These are phyloP conservation scores for Geotrichum ghanense DNA, from an alignment of 805 yeast species.

Conservation along the genomic window DNA sequence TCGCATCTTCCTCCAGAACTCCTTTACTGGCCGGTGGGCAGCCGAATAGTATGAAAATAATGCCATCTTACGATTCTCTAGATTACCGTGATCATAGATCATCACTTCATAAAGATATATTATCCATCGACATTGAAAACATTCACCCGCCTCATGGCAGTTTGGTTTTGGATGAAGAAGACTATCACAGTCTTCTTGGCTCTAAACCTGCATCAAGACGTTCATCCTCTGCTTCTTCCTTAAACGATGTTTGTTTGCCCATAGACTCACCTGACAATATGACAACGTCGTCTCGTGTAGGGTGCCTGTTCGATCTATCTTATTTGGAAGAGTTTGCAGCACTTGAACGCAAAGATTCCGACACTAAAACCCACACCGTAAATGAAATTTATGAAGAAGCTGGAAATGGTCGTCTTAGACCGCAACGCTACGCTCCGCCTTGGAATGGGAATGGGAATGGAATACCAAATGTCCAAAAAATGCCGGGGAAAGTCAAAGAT, in stretches of 20 bases:
- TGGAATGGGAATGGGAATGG: constrained; percentile 39
- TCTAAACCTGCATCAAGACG: constrained; percentile 60
- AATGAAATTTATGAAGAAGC: constrained; percentile 36
- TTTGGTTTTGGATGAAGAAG: constrained; percentile 2
- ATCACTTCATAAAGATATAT: not conserved
- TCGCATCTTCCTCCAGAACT: not conserved
- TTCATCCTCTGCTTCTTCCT: constrained; percentile 50
- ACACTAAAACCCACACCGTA: constrained; percentile 15
- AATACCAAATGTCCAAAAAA: constrained; percentile 8
- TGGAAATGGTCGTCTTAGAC: constrained; percentile 54
- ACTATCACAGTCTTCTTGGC: not conserved
- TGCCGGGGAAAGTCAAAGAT: constrained; percentile 4
- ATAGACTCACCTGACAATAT: constrained; percentile 35
- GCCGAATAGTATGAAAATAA: not conserved
- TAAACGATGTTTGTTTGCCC: constrained; percentile 90
- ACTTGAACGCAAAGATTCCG: constrained; percentile 46
- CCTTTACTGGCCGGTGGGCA: not conserved
- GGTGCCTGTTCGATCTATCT: constrained; percentile 60
- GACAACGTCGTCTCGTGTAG: constrained; percentile 16
- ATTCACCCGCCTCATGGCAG: not conserved
- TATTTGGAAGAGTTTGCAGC: constrained; percentile 66
- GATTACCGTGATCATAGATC: not conserved
- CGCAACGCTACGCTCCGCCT: constrained; percentile 54
- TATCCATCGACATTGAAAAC: not conserved
- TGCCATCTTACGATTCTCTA: not conserved